Base-by-base conservation (phyloP, 2,329 filamentous ascomycete genomes). In the Cadophora malorum region DNA sequence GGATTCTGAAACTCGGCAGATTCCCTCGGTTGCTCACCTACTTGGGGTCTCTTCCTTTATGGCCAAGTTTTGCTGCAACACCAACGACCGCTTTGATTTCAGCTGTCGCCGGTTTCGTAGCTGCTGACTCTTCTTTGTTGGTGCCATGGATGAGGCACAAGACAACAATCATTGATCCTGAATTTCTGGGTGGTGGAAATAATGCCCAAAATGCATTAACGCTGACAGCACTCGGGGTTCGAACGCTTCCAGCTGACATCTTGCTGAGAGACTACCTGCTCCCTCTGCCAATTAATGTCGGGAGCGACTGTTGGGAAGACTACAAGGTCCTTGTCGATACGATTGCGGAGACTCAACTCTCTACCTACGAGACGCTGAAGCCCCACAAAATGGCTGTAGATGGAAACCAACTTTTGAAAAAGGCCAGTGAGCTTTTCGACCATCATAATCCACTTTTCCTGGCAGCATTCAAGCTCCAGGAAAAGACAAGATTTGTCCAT, bases 391-490 rank as follows among this genome's bases (percentile, higher is more conserved):
- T 77, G 45, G 75, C 74, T 3, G 64, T 71, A 1, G 69, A 78
- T 53, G 71, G 65, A 61, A 64, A 71, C 19, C 25, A 61, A 19
- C 66, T 50, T 1, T 65, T 77, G 35, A 65, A 61, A 12, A 59
- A 55, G 28, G 38, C 68, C 1, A 63, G 38, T 25, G 68, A 73
- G 10, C 47, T 78, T 7, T 78, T 71, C 28, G 74, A 78, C 38
- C 72, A 75, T 31, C 33, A 71, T 12, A 71, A 75, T 38, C 1
- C 19, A 23, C 69, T 76, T 16, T 78, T 77, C 31, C 12, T 33
- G 28, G 64, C 75, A 2, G 77, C 76, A 9, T 78, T 78, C 47
- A 65, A 69, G 50, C 64, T 66, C 21, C 19, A 71, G 33, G 33
- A 58, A 16, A 25, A 53, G 8, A 38, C 69, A 8, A 67, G 58